These are phyloP conservation scores for Powellomyces hirtus DNA, from an alignment of 192 early-diverging fungal genomes.

Conservation along the genomic window DNA sequence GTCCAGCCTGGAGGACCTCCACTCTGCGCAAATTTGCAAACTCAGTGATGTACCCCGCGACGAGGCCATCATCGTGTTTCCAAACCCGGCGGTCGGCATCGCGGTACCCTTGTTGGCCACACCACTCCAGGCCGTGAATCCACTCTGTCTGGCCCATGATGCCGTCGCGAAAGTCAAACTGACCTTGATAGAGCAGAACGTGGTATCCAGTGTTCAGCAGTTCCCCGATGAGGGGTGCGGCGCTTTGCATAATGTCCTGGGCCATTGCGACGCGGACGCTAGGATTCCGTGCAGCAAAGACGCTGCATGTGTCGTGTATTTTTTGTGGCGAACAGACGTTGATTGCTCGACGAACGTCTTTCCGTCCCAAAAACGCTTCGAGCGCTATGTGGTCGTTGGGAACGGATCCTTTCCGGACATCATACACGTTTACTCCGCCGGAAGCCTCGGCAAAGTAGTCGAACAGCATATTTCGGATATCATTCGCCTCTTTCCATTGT, in stretches of 20 bases:
- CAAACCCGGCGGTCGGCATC: constrained; percentile 36
- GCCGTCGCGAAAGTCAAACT: constrained; percentile 84
- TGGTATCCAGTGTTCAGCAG: constrained; percentile 43
- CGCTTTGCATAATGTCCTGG: constrained; percentile 66
- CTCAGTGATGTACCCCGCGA: constrained; percentile 62
- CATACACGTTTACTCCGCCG: constrained; percentile 75
- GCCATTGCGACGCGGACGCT: constrained; percentile 49
- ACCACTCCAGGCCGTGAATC: constrained; percentile 64
- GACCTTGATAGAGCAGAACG: constrained; percentile 71
- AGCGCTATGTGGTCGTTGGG: constrained; percentile 64
- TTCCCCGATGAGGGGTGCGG: constrained; percentile 50
- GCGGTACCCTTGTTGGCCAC: constrained; percentile 48
- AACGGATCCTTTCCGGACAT: constrained; percentile 63
- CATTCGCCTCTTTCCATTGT: constrained; percentile 51
- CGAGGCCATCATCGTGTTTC: constrained; percentile 23
- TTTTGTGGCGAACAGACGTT: constrained; percentile 42
- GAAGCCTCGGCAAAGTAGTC: constrained; percentile 64
- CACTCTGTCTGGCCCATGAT: constrained; percentile 62
- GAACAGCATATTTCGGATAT: constrained; percentile 56
- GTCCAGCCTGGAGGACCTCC: no score
- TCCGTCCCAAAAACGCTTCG: constrained; percentile 57
- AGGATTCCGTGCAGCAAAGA: constrained; percentile 48
- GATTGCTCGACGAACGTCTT: constrained; percentile 52
- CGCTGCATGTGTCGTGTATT: neutral
- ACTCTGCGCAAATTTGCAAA: no score